These are phyloP conservation scores for Drechslerella coelobrocha DNA, from an alignment of 2,329 filamentous ascomycete species.

Conservation along the genomic window DNA sequence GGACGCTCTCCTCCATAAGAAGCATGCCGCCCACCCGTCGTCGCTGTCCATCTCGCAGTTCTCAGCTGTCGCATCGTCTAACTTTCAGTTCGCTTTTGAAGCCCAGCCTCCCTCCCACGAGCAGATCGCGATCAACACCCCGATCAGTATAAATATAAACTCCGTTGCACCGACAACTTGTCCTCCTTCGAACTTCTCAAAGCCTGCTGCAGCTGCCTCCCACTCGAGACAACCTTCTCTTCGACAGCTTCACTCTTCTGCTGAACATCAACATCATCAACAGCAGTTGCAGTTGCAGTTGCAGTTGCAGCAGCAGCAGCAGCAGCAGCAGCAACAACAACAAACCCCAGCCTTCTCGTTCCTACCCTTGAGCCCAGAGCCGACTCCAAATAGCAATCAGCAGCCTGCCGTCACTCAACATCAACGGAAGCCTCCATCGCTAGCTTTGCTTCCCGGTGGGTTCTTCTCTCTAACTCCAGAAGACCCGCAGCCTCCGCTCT, in stretches of 20 bases:
- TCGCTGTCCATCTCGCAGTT: conserved; percentile 35
- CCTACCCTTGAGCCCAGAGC: conserved; percentile 43
- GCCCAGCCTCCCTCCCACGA: conserved; percentile 40
- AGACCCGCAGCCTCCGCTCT: conserved; percentile 53
- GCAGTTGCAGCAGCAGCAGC: conserved; percentile 14
- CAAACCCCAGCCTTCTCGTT: conserved; percentile 30
- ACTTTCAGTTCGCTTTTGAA: conserved; percentile 49
- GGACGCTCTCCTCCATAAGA: conserved; percentile 39
- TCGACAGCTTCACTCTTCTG: conserved; percentile 12
- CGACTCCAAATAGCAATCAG: conserved; percentile 12
- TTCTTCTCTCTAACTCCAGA: conserved; percentile 55
- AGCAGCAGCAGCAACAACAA: conserved; percentile 8
- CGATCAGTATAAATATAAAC: conserved; percentile 15
- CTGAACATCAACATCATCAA: conserved; percentile 1
- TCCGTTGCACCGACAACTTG: too few relatives aligned
- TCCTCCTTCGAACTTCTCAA: background rate
- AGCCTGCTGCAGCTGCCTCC: conserved; percentile 6
- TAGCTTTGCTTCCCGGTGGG: conserved; percentile 52
- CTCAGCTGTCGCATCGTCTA: conserved; percentile 33
- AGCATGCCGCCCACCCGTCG: conserved; percentile 22
- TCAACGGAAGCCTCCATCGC: conserved; percentile 21
- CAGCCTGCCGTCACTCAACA: conserved; percentile 20
- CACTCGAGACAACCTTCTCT: conserved; percentile 41
- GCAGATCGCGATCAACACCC: conserved; percentile 21
- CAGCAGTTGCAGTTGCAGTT: background rate